phyloP scores from a whole-genome alignment of 306 rosid genomes.

The Vigna angularis region DNA sequence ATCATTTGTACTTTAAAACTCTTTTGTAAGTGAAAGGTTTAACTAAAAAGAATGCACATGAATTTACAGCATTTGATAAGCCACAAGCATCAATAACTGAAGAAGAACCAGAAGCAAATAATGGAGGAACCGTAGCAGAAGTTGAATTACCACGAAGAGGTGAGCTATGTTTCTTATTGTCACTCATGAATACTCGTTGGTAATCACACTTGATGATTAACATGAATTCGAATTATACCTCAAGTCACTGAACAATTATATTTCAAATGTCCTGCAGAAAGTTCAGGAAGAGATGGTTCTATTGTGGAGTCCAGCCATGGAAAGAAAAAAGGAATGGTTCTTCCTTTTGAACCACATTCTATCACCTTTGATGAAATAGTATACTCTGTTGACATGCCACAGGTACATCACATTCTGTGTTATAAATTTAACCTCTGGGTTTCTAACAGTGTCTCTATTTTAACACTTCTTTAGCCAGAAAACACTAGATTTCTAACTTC shows the following conservation, averaged over 20 bases:
- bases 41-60: not conserved
- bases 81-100: constrained; percentile 45
- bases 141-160: constrained; percentile 54
- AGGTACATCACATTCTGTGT: constrained; percentile 42
- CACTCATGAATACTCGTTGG: not conserved
- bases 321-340: constrained; percentile 68
- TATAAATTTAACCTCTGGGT: constrained; percentile 13
- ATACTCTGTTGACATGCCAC: constrained; percentile 76
- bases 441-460: not conserved
- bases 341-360: constrained; percentile 66
- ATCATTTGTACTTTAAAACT: not conserved
- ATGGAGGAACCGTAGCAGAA: constrained; percentile 19
- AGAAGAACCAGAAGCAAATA: constrained; percentile 27
- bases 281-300: constrained; percentile 35
- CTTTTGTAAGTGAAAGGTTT: not conserved
- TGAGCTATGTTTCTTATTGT: constrained; percentile 33
- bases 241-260: constrained; percentile 3
- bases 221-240: not conserved
- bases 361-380: constrained; percentile 60
- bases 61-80: constrained; percentile 61
- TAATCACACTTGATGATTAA: not conserved
- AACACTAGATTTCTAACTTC: not conserved
- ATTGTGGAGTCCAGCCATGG: constrained; percentile 42
- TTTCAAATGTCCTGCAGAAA: constrained; percentile 45
- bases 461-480: not conserved